phyloP scores from a whole-genome alignment of 208 protist species.

The Novymonas esmeraldas region DNA sequence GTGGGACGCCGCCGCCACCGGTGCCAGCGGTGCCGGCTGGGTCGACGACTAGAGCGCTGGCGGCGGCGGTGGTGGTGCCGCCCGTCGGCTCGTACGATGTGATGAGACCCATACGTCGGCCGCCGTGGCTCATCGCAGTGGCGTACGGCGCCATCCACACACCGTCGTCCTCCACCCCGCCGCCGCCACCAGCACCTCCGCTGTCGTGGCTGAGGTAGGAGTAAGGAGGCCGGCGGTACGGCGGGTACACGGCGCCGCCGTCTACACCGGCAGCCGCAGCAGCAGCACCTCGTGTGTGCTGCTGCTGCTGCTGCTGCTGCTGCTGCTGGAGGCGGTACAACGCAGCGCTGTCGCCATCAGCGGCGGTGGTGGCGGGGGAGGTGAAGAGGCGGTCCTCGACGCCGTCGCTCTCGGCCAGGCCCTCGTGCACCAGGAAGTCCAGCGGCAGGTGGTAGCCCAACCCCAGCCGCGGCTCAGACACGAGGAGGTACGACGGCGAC shows the following conservation, averaged over 20 bases:
- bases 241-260: neutral
- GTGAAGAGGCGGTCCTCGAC: slow-evolving; percentile 25
- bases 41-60: neutral
- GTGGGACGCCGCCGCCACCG: slow-evolving; percentile 9
- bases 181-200: neutral
- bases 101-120: slow-evolving; percentile 59
- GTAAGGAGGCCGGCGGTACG: neutral
- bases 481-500: slow-evolving; percentile 84
- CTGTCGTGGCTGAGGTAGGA: slow-evolving; percentile 5
- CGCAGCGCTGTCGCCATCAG: neutral
- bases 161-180: neutral
- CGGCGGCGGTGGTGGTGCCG: neutral
- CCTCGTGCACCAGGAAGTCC: slow-evolving; percentile 65
- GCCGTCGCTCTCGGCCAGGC: slow-evolving; percentile 40
- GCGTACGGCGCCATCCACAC: slow-evolving; percentile 38
- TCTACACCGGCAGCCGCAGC: no score
- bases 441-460: slow-evolving; percentile 81
- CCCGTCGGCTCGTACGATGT: slow-evolving; percentile 55
- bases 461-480: slow-evolving; percentile 80
- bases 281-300: slow-evolving; percentile 19
- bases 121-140: slow-evolving; percentile 43
- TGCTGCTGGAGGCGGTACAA: neutral
- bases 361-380: slow-evolving; percentile 6
- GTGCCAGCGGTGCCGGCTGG: neutral
- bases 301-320: slow-evolving; percentile 1